phyloP scores from a whole-genome alignment of 345 rosid species.

The Camelina neglecta region DNA sequence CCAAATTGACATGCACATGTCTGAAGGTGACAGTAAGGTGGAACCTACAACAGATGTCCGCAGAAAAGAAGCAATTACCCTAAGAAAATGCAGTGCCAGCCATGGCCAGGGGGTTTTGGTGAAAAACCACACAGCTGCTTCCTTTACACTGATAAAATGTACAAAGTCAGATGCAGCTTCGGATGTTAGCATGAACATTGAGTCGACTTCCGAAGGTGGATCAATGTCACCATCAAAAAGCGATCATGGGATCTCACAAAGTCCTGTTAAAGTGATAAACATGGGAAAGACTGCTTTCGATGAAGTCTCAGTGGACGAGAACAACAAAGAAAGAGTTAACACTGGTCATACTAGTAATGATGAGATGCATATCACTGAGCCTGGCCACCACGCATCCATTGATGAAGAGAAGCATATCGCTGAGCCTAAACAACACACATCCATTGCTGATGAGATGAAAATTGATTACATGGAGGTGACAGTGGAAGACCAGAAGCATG shows the following conservation, averaged over 20 bases:
- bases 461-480: slow-evolving; percentile 37
- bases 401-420: slow-evolving; percentile 28
- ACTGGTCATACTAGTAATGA: slow-evolving; percentile 28
- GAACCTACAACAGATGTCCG: slow-evolving; percentile 14
- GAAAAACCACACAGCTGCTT: slow-evolving; percentile 38
- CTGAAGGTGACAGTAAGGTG: slow-evolving; percentile 37
- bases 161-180: slow-evolving; percentile 32
- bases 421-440: slow-evolving; percentile 31
- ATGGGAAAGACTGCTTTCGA: slow-evolving; percentile 34
- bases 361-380: slow-evolving; percentile 29
- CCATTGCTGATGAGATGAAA: slow-evolving; percentile 31
- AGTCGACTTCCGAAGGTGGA: slow-evolving; percentile 35
- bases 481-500: slow-evolving; percentile 42
- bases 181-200: slow-evolving; percentile 25
- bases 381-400: slow-evolving; percentile 31
- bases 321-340: slow-evolving; percentile 33
- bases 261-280: slow-evolving; percentile 34
- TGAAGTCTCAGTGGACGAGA: slow-evolving; percentile 25
- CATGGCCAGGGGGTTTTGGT: slow-evolving; percentile 36
- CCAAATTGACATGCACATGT: slow-evolving; percentile 18
- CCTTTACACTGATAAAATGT: slow-evolving; percentile 32
- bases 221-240: slow-evolving; percentile 30
- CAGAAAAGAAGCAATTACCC: neutral
- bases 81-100: slow-evolving; percentile 35
- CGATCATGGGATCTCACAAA: slow-evolving; percentile 4